A percentile compares a stretch with the other conserved stretches of the same genome.
Evolutionary conservation across 352 stramenopile species (phyloP).

Genomic region (Elongisporangium anandrum): DNA sequence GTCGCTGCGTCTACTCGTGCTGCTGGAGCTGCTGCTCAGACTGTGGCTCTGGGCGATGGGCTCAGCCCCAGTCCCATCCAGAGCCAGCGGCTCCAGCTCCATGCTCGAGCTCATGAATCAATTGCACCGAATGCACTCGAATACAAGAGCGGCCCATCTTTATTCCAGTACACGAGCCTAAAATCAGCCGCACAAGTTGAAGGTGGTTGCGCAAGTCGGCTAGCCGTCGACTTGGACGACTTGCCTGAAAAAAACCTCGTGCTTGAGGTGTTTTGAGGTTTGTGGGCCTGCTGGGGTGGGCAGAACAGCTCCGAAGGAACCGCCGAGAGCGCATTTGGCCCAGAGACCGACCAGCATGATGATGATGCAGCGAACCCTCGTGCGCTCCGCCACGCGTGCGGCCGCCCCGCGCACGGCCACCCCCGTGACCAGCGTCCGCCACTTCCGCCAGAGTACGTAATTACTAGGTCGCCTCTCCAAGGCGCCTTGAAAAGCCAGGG

Average conservation of each 20-base stretch:
- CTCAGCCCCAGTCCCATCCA: neutral
- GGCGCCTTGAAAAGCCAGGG: neutral
- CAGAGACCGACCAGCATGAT: neutral
- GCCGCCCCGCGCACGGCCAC: constrained; percentile 19
- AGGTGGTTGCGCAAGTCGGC: too few species aligned
- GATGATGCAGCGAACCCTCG: constrained; percentile 49
- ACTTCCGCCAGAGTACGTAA: constrained; percentile 73
- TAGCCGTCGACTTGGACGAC: too few species aligned
- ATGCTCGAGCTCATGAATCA: neutral
- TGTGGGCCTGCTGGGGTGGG: neutral
- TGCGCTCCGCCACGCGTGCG: constrained; percentile 31
- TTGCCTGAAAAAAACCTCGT: neutral
- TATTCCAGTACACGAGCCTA: neutral
- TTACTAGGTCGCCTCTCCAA: neutral
- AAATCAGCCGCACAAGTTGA: neutral
- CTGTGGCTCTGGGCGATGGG: neutral
- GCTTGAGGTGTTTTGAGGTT: neutral
- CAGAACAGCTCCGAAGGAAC: neutral
- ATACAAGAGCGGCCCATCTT: neutral
- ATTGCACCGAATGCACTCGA: neutral
- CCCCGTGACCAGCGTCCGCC: constrained; percentile 36
- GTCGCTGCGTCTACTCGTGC: neutral
- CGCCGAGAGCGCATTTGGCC: neutral
- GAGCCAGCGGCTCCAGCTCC: neutral
- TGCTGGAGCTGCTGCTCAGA: neutral